Evolutionary conservation across 257 asterid species (phyloP), one percentile per base, ranked within the genome.

Genomic region (Knoxia roxburghii): DNA sequence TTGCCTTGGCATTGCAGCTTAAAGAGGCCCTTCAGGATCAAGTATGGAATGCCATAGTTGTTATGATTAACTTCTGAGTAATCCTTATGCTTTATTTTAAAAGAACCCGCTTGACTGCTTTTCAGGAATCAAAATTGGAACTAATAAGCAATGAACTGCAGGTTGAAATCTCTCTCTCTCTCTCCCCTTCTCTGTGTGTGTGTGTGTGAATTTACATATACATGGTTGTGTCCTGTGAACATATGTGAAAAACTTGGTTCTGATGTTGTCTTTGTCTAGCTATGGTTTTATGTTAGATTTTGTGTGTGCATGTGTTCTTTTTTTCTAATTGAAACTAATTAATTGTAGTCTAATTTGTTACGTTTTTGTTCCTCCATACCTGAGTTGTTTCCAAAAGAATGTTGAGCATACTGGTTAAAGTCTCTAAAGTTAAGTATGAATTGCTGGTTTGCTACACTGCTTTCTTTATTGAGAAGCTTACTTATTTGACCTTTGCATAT

Each of bases 61-160:
- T 54, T 29, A 27, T 61, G 65, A 75, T 27, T 46, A 46, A 41
- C 67, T 60, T n/a, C n/a, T n/a, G n/a, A n/a, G n/a, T n/a, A n/a
- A n/a, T n/a, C n/a, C n/a, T n/a, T n/a, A n/a, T n/a, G n/a, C n/a
- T n/a, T n/a, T n/a, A n/a, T n/a, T n/a, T n/a, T n/a, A n/a, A n/a
- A n/a, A n/a, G n/a, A n/a, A n/a, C n/a, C n/a, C n/a, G n/a, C 72
- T 52, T 40, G 61, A 68, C 69, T 56, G 68, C 61, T 76, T 80
- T 72, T 75, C 90, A 94, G 99, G 99, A 90, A 76, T 80, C 86
- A 41, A 94, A 83, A 76, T 81, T 94, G 83, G 96, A 86, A 73
- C 72, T 69, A 56, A 59, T 90, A 69, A 92, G 72, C 52, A 74
- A 71, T 41, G 89, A 91, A 76, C 64, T 90, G 81, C 81, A 78